Evolutionary conservation across 306 rosid genomes (phyloP).

Genomic region (Ormosia semicastrata): DNA sequence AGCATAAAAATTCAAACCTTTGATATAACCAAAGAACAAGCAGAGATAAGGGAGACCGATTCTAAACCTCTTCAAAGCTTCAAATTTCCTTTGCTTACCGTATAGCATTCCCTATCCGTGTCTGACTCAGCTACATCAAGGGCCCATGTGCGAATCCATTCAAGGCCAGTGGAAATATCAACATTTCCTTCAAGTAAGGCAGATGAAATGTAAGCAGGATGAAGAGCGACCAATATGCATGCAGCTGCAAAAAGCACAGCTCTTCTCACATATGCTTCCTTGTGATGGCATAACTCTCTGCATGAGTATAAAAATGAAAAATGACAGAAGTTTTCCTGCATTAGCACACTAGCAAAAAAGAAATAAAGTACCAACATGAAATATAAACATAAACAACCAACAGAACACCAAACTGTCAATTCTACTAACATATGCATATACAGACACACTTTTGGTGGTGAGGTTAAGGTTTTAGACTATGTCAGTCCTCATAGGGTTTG

Average conservation of each 20-base stretch:
- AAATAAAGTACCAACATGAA: not conserved
- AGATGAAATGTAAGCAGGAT: conserved; percentile 72
- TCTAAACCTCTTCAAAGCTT: conserved; percentile 26
- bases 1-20: not conserved
- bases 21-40: not conserved
- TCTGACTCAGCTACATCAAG: conserved; percentile 78
- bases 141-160: conserved; percentile 90
- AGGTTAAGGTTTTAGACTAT: conserved; percentile 5
- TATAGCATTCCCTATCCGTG: conserved; percentile 85
- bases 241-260: conserved; percentile 88
- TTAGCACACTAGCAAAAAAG: not conserved
- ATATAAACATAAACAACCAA: conserved; percentile 15
- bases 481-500: conserved; percentile 3
- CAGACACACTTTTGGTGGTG: not conserved
- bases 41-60: conserved; percentile 12
- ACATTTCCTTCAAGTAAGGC: conserved; percentile 74
- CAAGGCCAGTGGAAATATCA: conserved; percentile 75
- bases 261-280: conserved; percentile 91
- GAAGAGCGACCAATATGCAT: conserved; percentile 68
- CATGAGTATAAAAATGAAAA: conserved; percentile 26
- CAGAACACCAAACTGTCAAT: conserved; percentile 4
- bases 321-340: conserved; percentile 10
- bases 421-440: not conserved
- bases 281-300: conserved; percentile 82
- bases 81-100: conserved; percentile 51